phyloP scores from a whole-genome alignment of 305 asterid genomes.

The Rubia tinctorum region DNA sequence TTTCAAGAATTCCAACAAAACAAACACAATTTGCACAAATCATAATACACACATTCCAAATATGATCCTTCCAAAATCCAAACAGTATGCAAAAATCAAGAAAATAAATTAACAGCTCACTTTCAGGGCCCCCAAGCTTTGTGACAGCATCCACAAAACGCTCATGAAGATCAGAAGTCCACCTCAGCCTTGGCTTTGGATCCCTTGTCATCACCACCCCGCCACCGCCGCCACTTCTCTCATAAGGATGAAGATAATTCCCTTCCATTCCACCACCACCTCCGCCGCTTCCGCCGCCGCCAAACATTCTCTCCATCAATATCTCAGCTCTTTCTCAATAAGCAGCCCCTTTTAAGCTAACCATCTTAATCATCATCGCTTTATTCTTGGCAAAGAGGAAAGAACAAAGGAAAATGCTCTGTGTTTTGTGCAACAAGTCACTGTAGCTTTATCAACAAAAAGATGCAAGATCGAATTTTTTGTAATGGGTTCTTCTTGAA shows the following conservation, averaged over 20 bases:
- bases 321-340: conserved; percentile 19
- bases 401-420: conserved; percentile 18
- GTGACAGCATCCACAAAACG: conserved; percentile 93
- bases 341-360: conserved; percentile 16
- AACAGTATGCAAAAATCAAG: background rate
- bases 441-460: conserved; percentile 20
- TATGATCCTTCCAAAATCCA: conserved; percentile 2
- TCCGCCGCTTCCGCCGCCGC: conserved; percentile 23
- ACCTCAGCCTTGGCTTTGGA: conserved; percentile 83
- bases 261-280: conserved; percentile 25
- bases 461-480: conserved; percentile 9
- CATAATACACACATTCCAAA: background rate
- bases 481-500: background rate
- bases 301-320: conserved; percentile 52
- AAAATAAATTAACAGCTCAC: conserved; percentile 39
- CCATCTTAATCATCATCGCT: conserved; percentile 11
- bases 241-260: conserved; percentile 19
- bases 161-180: conserved; percentile 89
- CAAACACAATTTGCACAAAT: background rate
- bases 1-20: background rate
- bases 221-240: conserved; percentile 21
- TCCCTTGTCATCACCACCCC: conserved; percentile 78
- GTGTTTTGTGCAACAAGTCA: conserved; percentile 19
- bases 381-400: conserved; percentile 28
- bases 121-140: conserved; percentile 90